A percentile compares a stretch with the other conserved stretches of the same genome.
Evolutionary conservation across 345 rosid species (phyloP).

Genomic region (Citropsis articulata): DNA sequence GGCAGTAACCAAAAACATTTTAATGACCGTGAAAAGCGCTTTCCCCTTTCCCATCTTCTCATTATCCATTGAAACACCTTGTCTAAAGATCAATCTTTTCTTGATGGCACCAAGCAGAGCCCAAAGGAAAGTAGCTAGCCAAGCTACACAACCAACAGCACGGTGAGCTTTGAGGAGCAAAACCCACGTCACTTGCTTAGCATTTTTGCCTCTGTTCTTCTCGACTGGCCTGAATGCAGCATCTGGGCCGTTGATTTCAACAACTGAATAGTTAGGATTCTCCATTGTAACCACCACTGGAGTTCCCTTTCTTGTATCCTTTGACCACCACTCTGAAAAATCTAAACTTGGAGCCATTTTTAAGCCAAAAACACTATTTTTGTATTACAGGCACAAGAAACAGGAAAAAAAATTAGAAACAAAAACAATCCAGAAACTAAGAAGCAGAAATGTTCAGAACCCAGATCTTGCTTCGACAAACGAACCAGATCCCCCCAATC

Average conservation of each 20-base stretch:
- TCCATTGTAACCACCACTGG: constrained; percentile 92
- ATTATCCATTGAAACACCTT: constrained; percentile 50
- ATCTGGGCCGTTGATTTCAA: constrained; percentile 87
- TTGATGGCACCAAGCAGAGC: constrained; percentile 73
- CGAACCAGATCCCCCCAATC: constrained; percentile 29
- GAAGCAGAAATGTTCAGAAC: constrained; percentile 25
- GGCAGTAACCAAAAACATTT: constrained; percentile 48
- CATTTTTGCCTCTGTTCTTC: constrained; percentile 80
- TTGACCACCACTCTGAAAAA: constrained; percentile 71
- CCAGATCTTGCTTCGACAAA: constrained; percentile 47
- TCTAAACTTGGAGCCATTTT: constrained; percentile 69
- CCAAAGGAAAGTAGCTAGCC: constrained; percentile 74
- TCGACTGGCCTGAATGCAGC: constrained; percentile 80
- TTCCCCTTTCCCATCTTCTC: constrained; percentile 66
- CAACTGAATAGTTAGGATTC: constrained; percentile 75
- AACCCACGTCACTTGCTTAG: constrained; percentile 90
- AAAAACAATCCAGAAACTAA: constrained; percentile 6
- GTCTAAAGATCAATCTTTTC: constrained; percentile 59
- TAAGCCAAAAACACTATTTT: not conserved
- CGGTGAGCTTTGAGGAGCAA: constrained; percentile 86
- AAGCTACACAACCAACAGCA: constrained; percentile 81
- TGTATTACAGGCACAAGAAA: not conserved
- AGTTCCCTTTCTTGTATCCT: constrained; percentile 60
- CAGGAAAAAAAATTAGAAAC: not conserved
- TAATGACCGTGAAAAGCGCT: constrained; percentile 53